A percentile compares a stretch with the other conserved stretches of the same genome.
These are phyloP conservation scores for Xylaria scruposa DNA, from an alignment of 495 filamentous ascomycete species.

Conservation along the genomic window DNA sequence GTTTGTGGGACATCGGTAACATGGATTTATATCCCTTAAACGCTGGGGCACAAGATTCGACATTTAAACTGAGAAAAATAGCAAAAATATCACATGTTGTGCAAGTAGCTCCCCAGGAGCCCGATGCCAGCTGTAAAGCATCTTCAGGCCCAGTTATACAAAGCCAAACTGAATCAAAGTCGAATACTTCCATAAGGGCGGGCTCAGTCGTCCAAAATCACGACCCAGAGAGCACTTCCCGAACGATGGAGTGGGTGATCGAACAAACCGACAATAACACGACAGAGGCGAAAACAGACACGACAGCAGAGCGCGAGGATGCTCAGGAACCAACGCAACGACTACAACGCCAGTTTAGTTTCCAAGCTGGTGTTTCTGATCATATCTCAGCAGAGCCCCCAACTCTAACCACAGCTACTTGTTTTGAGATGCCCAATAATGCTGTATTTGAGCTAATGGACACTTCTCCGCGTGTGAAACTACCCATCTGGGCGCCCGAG, in stretches of 20 bases:
- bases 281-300: neutral
- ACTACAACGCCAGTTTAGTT: slow-evolving; percentile 24
- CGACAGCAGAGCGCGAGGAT: neutral
- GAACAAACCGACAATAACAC: slow-evolving; percentile 5
- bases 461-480: slow-evolving; percentile 11
- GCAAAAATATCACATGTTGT: slow-evolving; percentile 8
- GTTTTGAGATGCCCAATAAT: slow-evolving; percentile 15
- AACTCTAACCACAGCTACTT: neutral
- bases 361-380: slow-evolving; percentile 8
- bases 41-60: neutral
- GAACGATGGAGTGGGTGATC: slow-evolving; percentile 2
- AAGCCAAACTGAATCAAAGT: neutral
- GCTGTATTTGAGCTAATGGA: slow-evolving; percentile 22
- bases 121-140: neutral
- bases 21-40: slow-evolving; percentile 11
- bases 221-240: neutral
- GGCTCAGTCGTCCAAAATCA: neutral
- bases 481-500: neutral
- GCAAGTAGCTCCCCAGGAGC: neutral
- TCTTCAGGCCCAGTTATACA: slow-evolving; percentile 1
- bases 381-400: neutral
- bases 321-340: neutral
- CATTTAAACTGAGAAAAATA: slow-evolving; percentile 14
- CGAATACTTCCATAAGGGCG: neutral
- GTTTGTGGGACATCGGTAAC: slow-evolving; percentile 10